Percentiles rank a stretch among this genome's conserved stretches.
Conservation (phyloP, 2,329 filamentous ascomycete genomes). For the Aspergillus versicolor region DNA sequence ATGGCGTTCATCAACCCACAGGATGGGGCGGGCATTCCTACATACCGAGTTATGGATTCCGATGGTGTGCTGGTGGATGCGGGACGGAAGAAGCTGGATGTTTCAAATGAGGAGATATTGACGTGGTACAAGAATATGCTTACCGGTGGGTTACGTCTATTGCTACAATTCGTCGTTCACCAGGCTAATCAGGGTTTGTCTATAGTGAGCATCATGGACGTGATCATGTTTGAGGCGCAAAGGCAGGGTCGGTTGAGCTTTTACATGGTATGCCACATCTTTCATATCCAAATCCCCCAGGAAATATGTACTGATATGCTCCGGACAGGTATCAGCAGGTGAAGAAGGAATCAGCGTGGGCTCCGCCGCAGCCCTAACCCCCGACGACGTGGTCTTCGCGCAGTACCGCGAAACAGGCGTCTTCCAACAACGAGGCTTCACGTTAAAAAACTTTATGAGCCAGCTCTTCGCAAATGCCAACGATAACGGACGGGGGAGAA, state of each 20-base stretch:
- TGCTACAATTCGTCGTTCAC: no score
- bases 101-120: slow-evolving; percentile 62
- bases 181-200: neutral
- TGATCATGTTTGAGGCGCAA: slow-evolving; percentile 98
- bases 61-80: slow-evolving; percentile 80
- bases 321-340: slow-evolving; percentile 69
- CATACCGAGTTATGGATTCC: slow-evolving; percentile 88
- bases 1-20: slow-evolving; percentile 76
- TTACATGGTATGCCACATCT: slow-evolving; percentile 72
- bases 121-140: slow-evolving; percentile 66
- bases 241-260: slow-evolving; percentile 91
- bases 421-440: slow-evolving; percentile 85
- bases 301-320: neutral
- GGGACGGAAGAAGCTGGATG: slow-evolving; percentile 63
- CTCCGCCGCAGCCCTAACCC: slow-evolving; percentile 77
- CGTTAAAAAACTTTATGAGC: slow-evolving; percentile 86
- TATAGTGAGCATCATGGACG: slow-evolving; percentile 78
- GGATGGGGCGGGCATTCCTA: slow-evolving; percentile 74
- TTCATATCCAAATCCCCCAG: neutral
- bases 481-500: slow-evolving; percentile 77
- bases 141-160: slow-evolving; percentile 42
- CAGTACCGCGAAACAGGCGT: slow-evolving; percentile 95
- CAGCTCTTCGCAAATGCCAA: slow-evolving; percentile 87
- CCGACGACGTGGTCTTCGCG: slow-evolving; percentile 85
- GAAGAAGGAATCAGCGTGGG: slow-evolving; percentile 94